phyloP scores from a whole-genome alignment of 495 filamentous ascomycete genomes.

The Penicillium atrosanguineum region DNA sequence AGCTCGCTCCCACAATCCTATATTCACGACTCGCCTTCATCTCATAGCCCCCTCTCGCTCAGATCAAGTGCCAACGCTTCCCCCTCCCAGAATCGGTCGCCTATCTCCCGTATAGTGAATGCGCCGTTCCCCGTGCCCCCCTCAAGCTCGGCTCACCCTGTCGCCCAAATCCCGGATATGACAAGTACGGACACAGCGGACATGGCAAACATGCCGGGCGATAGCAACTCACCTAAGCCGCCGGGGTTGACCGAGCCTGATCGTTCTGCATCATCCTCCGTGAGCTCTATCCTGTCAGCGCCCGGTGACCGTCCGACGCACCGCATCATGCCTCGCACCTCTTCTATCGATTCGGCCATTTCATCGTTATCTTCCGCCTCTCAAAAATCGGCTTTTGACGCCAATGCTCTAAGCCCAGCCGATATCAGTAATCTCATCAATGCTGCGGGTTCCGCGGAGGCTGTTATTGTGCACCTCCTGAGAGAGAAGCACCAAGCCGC shows the following conservation, averaged over 20 bases:
- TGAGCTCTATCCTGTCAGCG: slow-evolving; percentile 31
- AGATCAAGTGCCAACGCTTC: slow-evolving; percentile 25
- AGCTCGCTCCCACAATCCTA: slow-evolving; percentile 28
- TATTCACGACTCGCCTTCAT: slow-evolving; percentile 21
- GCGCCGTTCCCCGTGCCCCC: slow-evolving; percentile 32
- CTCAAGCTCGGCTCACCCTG: slow-evolving; percentile 19
- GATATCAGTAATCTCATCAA: slow-evolving; percentile 73
- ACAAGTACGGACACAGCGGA: slow-evolving; percentile 18
- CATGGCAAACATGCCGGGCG: slow-evolving; percentile 16
- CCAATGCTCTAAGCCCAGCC: slow-evolving; percentile 42
- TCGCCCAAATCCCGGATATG: slow-evolving; percentile 17
- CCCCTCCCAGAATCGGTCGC: slow-evolving; percentile 22
- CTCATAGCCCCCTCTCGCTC: slow-evolving; percentile 33
- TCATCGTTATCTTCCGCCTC: slow-evolving; percentile 76
- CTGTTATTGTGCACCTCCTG: slow-evolving; percentile 80
- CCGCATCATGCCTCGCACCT: slow-evolving; percentile 67
- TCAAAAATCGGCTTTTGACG: slow-evolving; percentile 64
- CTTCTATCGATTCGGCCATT: slow-evolving; percentile 92
- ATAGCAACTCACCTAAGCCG: slow-evolving; percentile 23
- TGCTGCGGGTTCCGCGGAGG: slow-evolving; percentile 85
- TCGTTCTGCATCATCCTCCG: slow-evolving; percentile 34
- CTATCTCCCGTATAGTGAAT: slow-evolving; percentile 31
- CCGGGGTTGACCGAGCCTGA: slow-evolving; percentile 28
- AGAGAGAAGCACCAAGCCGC: slow-evolving; percentile 87
- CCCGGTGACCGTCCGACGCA: slow-evolving; percentile 33